Conservation (phyloP, 2,329 filamentous ascomycete genomes). For the Epichloe festucae region DNA sequence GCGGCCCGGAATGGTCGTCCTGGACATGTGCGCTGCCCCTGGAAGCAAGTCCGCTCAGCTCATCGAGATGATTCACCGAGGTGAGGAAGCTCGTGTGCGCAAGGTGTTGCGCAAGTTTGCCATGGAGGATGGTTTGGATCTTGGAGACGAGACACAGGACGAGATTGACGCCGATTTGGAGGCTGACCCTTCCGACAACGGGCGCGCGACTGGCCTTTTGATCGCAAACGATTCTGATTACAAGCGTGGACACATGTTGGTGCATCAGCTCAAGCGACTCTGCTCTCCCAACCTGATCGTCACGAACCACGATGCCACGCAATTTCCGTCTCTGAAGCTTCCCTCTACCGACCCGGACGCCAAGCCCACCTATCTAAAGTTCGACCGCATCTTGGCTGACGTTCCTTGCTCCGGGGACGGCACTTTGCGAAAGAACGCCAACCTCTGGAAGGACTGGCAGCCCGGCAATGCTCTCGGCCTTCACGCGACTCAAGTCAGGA, state of each 20-base stretch:
- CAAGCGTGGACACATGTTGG: slow-evolving; percentile 91
- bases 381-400: slow-evolving; percentile 90
- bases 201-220: slow-evolving; percentile 78
- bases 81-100: slow-evolving; percentile 76
- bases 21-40: slow-evolving; percentile 88
- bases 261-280: slow-evolving; percentile 93
- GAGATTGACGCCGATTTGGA: slow-evolving; percentile 39
- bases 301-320: slow-evolving; percentile 93
- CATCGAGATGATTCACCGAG: slow-evolving; percentile 83
- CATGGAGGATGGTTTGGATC: slow-evolving; percentile 44
- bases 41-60: slow-evolving; percentile 95
- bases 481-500: slow-evolving; percentile 75
- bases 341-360: slow-evolving; percentile 41
- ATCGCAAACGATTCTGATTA: slow-evolving; percentile 96
- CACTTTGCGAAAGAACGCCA: slow-evolving; percentile 83
- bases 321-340: slow-evolving; percentile 88
- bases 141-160: slow-evolving; percentile 33
- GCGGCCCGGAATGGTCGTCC: slow-evolving; percentile 76
- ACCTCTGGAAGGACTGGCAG: slow-evolving; percentile 91
- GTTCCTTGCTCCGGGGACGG: slow-evolving; percentile 98
- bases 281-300: slow-evolving; percentile 95
- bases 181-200: slow-evolving; percentile 57
- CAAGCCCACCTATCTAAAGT: slow-evolving; percentile 71
- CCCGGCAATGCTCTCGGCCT: slow-evolving; percentile 79
- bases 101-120: slow-evolving; percentile 55